These are phyloP conservation scores for Candida khao-thaluensis DNA, from an alignment of 805 yeast species.

Conservation along the genomic window DNA sequence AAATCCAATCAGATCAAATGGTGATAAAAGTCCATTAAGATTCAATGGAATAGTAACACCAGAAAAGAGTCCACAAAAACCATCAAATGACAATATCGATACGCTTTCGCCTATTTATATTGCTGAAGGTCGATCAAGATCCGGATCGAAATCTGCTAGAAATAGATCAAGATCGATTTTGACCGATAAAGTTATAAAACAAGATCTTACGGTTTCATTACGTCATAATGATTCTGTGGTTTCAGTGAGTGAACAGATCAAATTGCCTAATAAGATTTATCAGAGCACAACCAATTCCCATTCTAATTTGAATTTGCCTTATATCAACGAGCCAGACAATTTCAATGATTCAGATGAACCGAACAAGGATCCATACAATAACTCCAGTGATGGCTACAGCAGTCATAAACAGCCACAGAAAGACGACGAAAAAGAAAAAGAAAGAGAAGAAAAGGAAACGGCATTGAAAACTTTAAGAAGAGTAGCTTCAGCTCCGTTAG, in stretches of 20 bases:
- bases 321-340: not conserved
- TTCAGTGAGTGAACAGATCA: slow-evolving; percentile 18
- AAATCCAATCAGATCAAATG: no score
- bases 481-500: slow-evolving; percentile 84
- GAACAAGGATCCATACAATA: no score
- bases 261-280: slow-evolving; percentile 11
- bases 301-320: slow-evolving; percentile 5
- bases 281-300: slow-evolving; percentile 5
- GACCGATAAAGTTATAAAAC: slow-evolving; percentile 14
- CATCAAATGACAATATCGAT: not conserved
- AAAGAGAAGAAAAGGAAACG: slow-evolving; percentile 5
- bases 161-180: slow-evolving; percentile 8
- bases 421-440: not conserved
- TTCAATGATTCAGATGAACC: no score
- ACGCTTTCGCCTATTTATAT: slow-evolving; percentile 3
- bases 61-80: slow-evolving; percentile 2
- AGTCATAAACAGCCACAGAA: not conserved
- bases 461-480: slow-evolving; percentile 46
- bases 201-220: slow-evolving; percentile 32
- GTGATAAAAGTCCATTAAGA: no score
- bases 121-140: slow-evolving; percentile 8
- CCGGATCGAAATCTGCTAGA: slow-evolving; percentile 5
- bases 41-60: no score
- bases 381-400: no score
- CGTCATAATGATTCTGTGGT: slow-evolving; percentile 40